phyloP scores from a whole-genome alignment of 2,329 filamentous ascomycete species.

The Elsinoe arachidis region DNA sequence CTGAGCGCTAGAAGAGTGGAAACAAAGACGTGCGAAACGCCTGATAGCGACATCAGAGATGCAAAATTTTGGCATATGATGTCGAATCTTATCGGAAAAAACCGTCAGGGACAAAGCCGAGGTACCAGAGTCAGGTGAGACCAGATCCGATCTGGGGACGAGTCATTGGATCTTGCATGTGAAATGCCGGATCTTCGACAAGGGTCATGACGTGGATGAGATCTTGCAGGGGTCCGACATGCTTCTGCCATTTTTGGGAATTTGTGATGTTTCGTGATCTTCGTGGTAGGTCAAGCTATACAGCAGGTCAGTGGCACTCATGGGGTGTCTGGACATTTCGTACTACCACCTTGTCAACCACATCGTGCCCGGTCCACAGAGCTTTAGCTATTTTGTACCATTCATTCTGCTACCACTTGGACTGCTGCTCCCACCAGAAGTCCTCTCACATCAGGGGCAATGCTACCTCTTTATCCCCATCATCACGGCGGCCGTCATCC shows the following conservation, averaged over 20 bases:
- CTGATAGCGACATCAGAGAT: constrained; percentile 4
- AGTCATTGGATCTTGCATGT: constrained; percentile 10
- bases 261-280: background rate
- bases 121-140: background rate
- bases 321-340: constrained; percentile 8
- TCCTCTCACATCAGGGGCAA: constrained; percentile 6
- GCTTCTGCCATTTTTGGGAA: background rate
- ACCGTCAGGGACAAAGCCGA: background rate
- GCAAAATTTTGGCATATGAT: constrained; percentile 12
- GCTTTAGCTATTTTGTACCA: constrained; percentile 23
- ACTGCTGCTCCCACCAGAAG: constrained; percentile 21
- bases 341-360: constrained; percentile 21
- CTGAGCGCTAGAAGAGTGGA: background rate
- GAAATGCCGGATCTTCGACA: constrained; percentile 4
- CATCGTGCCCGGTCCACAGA: constrained; percentile 24
- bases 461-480: constrained; percentile 21
- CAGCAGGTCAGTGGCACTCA: background rate
- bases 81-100: constrained; percentile 10
- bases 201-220: constrained; percentile 9
- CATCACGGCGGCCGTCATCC: constrained; percentile 19
- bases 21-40: constrained; percentile 4
- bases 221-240: background rate
- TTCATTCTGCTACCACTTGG: constrained; percentile 21
- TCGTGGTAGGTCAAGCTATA: background rate
- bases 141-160: constrained; percentile 3